A percentile compares a stretch with the other conserved stretches of the same genome.
These are phyloP conservation scores for Entomortierella beljakovae DNA, from an alignment of 192 early-diverging fungal species.

Conservation along the genomic window DNA sequence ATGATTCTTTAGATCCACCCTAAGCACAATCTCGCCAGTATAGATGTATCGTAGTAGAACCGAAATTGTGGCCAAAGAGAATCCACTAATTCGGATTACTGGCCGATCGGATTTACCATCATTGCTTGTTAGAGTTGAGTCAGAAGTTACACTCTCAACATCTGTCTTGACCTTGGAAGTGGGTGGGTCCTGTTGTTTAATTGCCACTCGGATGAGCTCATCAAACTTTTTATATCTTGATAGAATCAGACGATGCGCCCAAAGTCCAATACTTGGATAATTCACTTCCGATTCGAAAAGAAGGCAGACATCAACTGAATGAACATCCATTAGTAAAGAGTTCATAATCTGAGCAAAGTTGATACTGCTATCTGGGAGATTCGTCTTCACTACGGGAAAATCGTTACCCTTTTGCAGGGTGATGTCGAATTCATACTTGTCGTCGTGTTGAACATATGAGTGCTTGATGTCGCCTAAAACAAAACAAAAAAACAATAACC, in stretches of 20 bases:
- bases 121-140: background rate
- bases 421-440: no score
- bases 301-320: conserved; percentile 15
- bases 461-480: no score
- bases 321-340: background rate
- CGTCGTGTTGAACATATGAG: no score
- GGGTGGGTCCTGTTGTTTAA: background rate
- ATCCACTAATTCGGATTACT: background rate
- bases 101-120: background rate
- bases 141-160: no score
- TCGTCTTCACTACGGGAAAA: no score
- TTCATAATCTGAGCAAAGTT: conserved; percentile 10
- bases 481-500: no score
- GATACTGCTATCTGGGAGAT: no score
- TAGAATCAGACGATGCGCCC: conserved; percentile 13
- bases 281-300: conserved; percentile 13
- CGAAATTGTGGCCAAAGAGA: conserved; percentile 7
- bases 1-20: background rate
- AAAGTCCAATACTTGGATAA: conserved; percentile 7
- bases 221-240: conserved; percentile 11
- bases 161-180: background rate
- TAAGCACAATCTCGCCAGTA: conserved; percentile 1
- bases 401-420: no score
- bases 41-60: conserved; percentile 7
- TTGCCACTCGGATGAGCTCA: background rate